Conservation (phyloP, 2,329 filamentous ascomycete species). For the Endoconidiophora polonica region DNA sequence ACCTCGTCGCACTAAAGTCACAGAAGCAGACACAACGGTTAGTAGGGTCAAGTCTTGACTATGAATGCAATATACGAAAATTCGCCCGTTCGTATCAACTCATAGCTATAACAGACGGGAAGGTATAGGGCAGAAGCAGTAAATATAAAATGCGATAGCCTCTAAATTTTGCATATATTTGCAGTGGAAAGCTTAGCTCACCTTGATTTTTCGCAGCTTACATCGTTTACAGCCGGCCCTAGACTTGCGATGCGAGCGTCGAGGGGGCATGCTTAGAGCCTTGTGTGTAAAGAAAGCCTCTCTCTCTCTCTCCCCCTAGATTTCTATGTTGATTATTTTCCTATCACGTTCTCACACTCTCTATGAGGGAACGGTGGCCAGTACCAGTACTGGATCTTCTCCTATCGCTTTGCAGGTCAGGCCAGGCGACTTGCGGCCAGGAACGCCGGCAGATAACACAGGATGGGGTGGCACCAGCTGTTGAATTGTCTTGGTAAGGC, state of each 20-base stretch:
- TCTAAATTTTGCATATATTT: neutral
- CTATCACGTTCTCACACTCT: too few relatives aligned
- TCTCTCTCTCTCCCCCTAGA: too few relatives aligned
- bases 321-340: too few relatives aligned
- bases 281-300: too few relatives aligned
- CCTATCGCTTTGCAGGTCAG: too few relatives aligned
- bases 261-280: slow-evolving; percentile 35
- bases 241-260: slow-evolving; percentile 54
- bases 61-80: neutral
- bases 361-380: too few relatives aligned
- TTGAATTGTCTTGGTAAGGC: too few relatives aligned
- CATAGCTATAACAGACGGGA: neutral
- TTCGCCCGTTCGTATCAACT: neutral
- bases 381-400: too few relatives aligned
- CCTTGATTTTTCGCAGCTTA: slow-evolving; percentile 55
- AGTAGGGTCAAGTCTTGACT: neutral
- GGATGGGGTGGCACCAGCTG: too few relatives aligned
- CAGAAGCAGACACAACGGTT: neutral
- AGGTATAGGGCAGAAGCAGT: neutral
- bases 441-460: too few relatives aligned
- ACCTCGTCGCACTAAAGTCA: slow-evolving; percentile 42
- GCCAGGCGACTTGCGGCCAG: too few relatives aligned
- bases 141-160: neutral
- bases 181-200: slow-evolving; percentile 17
- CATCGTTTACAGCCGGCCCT: slow-evolving; percentile 49